Percentiles rank a stretch among this genome's conserved stretches.
phyloP scores from a whole-genome alignment of 202 grass and related monocot genomes.

The Brachypodium distachyon region DNA sequence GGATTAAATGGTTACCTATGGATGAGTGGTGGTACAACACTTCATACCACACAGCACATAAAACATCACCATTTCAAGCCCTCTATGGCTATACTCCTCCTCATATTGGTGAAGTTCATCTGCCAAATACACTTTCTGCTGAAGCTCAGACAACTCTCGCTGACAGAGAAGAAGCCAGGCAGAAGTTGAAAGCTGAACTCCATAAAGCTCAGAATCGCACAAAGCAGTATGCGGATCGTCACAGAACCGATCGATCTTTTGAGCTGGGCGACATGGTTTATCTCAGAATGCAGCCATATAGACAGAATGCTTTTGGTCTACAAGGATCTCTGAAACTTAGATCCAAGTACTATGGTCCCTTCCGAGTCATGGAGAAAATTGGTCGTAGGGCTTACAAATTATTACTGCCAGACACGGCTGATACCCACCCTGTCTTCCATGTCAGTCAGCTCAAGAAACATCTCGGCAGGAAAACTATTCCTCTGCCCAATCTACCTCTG shows the following conservation, averaged over 20 bases:
- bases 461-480: too few relatives aligned
- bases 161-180: too few relatives aligned
- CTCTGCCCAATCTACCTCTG: too few relatives aligned
- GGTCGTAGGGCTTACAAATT: neutral
- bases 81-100: neutral
- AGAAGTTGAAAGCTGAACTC: neutral
- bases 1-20: neutral
- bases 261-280: neutral
- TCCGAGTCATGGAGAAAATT: neutral
- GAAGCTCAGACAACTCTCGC: neutral
- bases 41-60: neutral
- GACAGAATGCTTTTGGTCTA: neutral
- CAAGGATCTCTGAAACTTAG: neutral
- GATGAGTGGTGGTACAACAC: neutral
- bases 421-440: neutral
- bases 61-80: neutral
- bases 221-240: neutral
- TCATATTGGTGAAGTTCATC: neutral
- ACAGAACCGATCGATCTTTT: neutral
- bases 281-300: neutral
- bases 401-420: accelerated
- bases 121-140: neutral
- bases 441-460: too few relatives aligned
- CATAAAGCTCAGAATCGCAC: neutral
- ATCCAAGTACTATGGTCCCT: neutral